phyloP scores from a whole-genome alignment of 2,329 filamentous ascomycete species.

The Trichophyton rubrum region DNA sequence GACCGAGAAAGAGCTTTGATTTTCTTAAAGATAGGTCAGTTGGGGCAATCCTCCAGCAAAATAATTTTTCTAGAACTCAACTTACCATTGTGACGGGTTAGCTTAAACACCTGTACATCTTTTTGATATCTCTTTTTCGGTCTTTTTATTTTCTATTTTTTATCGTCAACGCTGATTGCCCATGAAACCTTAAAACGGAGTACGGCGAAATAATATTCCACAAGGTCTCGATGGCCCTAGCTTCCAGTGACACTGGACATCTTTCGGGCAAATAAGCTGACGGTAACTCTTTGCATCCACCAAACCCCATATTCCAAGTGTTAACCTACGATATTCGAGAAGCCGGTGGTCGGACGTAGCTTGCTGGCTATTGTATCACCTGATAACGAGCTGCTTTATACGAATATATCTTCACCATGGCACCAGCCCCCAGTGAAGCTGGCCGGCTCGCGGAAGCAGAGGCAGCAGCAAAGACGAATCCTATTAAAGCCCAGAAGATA shows the following conservation, averaged over 20 bases:
- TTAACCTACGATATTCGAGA: not conserved
- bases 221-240: not conserved
- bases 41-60: not conserved
- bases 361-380: not conserved
- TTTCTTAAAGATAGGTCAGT: slow-evolving; percentile 31
- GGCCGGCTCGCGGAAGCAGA: slow-evolving; percentile 77
- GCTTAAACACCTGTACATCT: not conserved
- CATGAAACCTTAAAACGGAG: not conserved
- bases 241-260: not conserved
- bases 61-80: not conserved
- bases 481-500: slow-evolving; percentile 69
- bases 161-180: not conserved
- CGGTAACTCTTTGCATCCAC: not conserved
- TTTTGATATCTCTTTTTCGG: not conserved
- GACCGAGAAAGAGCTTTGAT: slow-evolving; percentile 43
- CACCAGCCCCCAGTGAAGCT: slow-evolving; percentile 39
- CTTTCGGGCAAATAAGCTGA: not conserved
- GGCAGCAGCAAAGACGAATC: slow-evolving; percentile 66
- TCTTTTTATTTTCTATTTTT: not conserved
- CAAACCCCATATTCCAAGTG: not conserved
- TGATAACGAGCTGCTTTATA: not conserved
- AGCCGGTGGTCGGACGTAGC: not conserved
- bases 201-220: not conserved
- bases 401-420: slow-evolving; percentile 28
- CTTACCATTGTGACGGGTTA: slow-evolving; percentile 3